A percentile compares a stretch with the other conserved stretches of the same genome.
Evolutionary conservation across 352 stramenopile genomes (phyloP).

Genomic region (Aphanomyces invadans): DNA sequence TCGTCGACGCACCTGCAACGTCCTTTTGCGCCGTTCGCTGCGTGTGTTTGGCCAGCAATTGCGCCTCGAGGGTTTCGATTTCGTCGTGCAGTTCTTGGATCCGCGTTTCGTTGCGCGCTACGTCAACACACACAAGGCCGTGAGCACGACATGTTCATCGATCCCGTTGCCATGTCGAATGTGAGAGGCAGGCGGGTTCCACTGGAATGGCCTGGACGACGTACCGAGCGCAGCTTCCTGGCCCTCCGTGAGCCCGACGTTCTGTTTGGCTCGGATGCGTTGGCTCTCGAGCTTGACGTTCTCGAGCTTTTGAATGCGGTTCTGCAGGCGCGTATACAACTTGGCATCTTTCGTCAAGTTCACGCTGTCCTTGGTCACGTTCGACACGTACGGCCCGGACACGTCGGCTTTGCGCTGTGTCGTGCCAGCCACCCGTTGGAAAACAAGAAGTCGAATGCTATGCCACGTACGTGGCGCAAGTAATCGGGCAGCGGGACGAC

Average conservation of each 20-base stretch:
- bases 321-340: slow-evolving; percentile 71
- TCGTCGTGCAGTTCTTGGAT: slow-evolving; percentile 54
- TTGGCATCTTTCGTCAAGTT: slow-evolving; percentile 58
- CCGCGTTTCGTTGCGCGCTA: slow-evolving; percentile 55
- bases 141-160: slow-evolving; percentile 21
- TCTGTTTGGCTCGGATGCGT: slow-evolving; percentile 67
- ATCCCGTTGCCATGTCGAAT: not conserved
- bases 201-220: too few species aligned
- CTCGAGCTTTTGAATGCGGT: slow-evolving; percentile 75
- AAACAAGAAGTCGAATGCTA: slow-evolving; percentile 6
- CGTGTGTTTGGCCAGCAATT: slow-evolving; percentile 35
- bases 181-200: not conserved
- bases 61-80: slow-evolving; percentile 52
- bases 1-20: not conserved
- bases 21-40: slow-evolving; percentile 16
- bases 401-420: slow-evolving; percentile 40
- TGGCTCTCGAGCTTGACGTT: slow-evolving; percentile 60
- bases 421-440: too few species aligned
- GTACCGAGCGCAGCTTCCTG: slow-evolving; percentile 37
- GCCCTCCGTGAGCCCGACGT: slow-evolving; percentile 50
- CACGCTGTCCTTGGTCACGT: slow-evolving; percentile 36
- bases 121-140: too few species aligned
- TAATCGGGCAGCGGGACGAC: slow-evolving; percentile 58
- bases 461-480: slow-evolving; percentile 42
- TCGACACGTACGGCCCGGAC: slow-evolving; percentile 41